Conservation (phyloP, 2,329 filamentous ascomycete genomes). For the Fusarium sp. region DNA sequence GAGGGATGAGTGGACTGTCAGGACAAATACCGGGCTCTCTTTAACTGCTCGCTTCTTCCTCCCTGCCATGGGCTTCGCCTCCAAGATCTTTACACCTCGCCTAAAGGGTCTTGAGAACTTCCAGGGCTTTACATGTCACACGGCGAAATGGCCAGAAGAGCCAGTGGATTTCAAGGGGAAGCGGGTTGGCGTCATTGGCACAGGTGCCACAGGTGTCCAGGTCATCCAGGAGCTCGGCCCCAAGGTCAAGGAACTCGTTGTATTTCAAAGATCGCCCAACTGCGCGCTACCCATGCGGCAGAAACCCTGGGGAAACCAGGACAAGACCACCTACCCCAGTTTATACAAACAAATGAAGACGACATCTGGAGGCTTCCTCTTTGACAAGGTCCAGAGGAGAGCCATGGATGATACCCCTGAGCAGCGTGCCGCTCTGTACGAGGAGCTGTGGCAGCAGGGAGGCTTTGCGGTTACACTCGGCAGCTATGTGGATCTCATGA, state of each 20-base stretch:
- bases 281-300: conserved; percentile 38
- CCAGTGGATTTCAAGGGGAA: conserved; percentile 14
- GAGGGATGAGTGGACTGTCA: conserved; percentile 17
- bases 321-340: neutral
- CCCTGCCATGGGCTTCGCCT: conserved; percentile 33
- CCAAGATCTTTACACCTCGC: conserved; percentile 20
- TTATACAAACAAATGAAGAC: conserved; percentile 7
- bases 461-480: conserved; percentile 9
- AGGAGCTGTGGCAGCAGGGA: conserved; percentile 14
- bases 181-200: conserved; percentile 32
- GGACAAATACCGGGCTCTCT: conserved; percentile 6
- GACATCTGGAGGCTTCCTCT: conserved; percentile 4
- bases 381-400: neutral
- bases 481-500: conserved; percentile 19
- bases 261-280: conserved; percentile 39
- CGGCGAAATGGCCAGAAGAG: conserved; percentile 26
- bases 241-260: conserved; percentile 20
- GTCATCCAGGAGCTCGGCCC: conserved; percentile 34
- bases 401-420: conserved; percentile 9
- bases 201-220: conserved; percentile 32
- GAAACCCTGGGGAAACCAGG: neutral
- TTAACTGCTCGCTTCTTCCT: conserved; percentile 24
- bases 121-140: conserved; percentile 31
- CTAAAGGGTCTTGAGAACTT: conserved; percentile 22
- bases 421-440: conserved; percentile 7